Conservation (phyloP, 192 early-diverging fungal genomes). For the Backusella macrospora region DNA sequence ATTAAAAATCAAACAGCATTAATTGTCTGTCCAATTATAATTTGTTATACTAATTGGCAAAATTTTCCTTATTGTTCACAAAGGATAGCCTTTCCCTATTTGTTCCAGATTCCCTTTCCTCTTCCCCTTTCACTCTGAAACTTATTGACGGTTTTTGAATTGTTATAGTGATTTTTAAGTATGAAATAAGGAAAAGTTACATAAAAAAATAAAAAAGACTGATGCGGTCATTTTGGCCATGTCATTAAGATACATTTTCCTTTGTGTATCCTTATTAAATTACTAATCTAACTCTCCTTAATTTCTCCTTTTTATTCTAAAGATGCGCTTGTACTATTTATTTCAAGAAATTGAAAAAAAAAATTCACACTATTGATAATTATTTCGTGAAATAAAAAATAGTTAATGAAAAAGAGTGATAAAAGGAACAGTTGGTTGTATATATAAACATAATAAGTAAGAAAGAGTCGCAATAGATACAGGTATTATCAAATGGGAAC, state of each 20-base stretch:
- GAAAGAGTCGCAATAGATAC: too few species aligned
- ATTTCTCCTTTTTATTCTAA: background rate
- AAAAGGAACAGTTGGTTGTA: too few species aligned
- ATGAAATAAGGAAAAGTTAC: background rate
- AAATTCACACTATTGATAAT: too few species aligned
- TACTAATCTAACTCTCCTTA: conserved; percentile 1
- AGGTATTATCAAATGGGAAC: too few species aligned
- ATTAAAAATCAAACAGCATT: conserved; percentile 8
- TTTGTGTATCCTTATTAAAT: conserved; percentile 11
- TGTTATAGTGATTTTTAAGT: background rate
- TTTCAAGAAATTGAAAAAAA: too few species aligned
- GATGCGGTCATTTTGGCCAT: conserved; percentile 9
- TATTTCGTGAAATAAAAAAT: too few species aligned
- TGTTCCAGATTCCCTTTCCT: background rate
- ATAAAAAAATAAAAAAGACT: conserved; percentile 1
- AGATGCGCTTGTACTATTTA: background rate
- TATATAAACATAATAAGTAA: too few species aligned
- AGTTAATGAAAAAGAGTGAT: too few species aligned
- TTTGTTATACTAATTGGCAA: conserved; percentile 13
- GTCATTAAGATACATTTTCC: conserved; percentile 13
- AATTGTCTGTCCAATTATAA: conserved; percentile 22
- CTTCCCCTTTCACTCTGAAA: background rate
- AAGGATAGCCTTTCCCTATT: conserved; percentile 16
- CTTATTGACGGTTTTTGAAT: background rate
- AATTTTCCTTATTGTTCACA: conserved; percentile 23